These are phyloP conservation scores for Suillus occidentalis DNA, from an alignment of 768 basidiomycete genomes.

Conservation along the genomic window DNA sequence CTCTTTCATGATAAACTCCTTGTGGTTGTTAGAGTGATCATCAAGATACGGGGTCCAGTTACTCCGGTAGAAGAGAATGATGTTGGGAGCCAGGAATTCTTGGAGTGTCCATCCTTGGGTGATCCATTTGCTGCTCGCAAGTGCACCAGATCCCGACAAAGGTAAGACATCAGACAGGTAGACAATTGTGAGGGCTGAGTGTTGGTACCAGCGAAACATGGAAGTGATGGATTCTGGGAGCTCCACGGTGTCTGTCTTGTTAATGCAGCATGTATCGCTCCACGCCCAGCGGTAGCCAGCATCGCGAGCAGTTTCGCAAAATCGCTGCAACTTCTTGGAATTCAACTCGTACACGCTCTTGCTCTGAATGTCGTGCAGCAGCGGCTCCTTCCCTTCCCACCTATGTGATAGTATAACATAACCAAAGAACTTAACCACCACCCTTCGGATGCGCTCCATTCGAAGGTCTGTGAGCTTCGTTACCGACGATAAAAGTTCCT, in stretches of 20 bases:
- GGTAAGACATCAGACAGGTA: neutral
- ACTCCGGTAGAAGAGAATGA: constrained; percentile 22
- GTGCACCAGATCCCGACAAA: neutral
- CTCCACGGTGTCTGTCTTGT: neutral
- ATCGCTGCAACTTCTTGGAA: neutral
- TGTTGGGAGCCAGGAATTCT: neutral
- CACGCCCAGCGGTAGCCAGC: neutral
- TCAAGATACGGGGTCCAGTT: constrained; percentile 17
- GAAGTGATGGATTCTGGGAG: neutral
- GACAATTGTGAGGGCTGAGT: neutral
- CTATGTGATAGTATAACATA: neutral
- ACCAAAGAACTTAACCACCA: neutral
- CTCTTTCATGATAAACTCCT: neutral
- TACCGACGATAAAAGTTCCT: neutral
- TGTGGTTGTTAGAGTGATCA: neutral
- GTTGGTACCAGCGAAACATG: neutral
- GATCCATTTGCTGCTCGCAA: neutral
- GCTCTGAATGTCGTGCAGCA: neutral
- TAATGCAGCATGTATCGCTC: neutral
- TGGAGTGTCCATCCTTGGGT: neutral
- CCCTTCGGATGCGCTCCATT: neutral
- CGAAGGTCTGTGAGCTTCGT: neutral
- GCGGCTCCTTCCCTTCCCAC: neutral
- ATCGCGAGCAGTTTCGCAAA: neutral
- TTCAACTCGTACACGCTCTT: neutral